Base-by-base conservation (phyloP, 495 filamentous ascomycete species). In the Aspergillus panamensis region DNA sequence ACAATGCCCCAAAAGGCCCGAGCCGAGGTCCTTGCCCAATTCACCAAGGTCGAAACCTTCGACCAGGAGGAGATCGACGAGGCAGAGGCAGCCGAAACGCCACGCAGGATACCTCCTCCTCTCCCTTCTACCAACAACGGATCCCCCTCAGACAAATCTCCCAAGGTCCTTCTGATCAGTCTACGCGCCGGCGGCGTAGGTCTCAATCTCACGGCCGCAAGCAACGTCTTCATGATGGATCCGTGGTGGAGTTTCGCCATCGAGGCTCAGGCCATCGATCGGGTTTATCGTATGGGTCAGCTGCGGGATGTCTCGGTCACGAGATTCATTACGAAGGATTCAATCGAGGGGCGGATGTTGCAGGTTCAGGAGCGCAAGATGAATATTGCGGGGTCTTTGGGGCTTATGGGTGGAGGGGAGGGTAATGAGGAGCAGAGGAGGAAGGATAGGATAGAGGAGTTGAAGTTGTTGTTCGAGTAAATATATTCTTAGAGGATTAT, bases 231-330 rank as follows among this genome's bases (percentile, higher is more conserved):
- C 69, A 91, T 99, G 88, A 96, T 97, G 93, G 95, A 99, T 72
- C 93, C 95, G 0, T 99, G 95, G 95, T 99, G 95, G 95, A 94
- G 90, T 61, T 97, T 90, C 69, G 92, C 95, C 3, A 85, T 97
- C 21, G 95, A 99, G 71, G 91, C 92, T 9, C 95, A 99, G 69
- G 95, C 95, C 21, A 96, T 99, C 62, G 95, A 99, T 75, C 88
- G 95, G 4, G 92, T 99, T n/a, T 95, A 99, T 73, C 84, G 95
- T 8, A 96, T 99, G 93, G 95, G 95, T 0, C 95, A 99, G 68
- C 82, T 86, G 31, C 82, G 86, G 31, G 90, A 92, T 67, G 94
- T 98, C 1, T 84, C 80, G 42, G 92, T 98, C 3, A 83, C 83
- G 53, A 78, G 94, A 29, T 97, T 97, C 62, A 85, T 98, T 39